These are phyloP conservation scores for Dendrobium huoshanense DNA, from an alignment of 106 monocot genomes.

Conservation along the genomic window DNA sequence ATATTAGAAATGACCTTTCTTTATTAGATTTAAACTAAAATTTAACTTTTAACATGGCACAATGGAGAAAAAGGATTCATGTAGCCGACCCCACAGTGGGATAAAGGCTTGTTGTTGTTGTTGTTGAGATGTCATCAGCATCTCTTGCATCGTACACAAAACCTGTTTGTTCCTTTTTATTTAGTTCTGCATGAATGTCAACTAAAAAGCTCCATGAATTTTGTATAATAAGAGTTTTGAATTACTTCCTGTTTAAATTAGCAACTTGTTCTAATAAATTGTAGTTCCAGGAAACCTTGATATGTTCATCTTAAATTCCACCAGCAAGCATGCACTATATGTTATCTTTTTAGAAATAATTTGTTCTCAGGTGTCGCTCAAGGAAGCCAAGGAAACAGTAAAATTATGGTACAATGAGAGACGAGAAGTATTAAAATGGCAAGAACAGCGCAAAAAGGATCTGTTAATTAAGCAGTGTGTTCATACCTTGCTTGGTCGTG, in stretches of 20 bases:
- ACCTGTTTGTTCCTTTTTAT: not conserved
- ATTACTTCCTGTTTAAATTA: not conserved
- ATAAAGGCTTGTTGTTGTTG: too few relatives aligned
- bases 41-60: too few relatives aligned
- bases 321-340: not conserved
- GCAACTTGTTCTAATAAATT: not conserved
- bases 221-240: not conserved
- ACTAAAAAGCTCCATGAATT: not conserved
- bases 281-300: not conserved
- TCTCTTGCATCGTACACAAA: not conserved
- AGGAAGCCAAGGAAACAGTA: slow-evolving; percentile 83
- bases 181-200: not conserved
- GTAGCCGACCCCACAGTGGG: too few relatives aligned
- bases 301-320: not conserved
- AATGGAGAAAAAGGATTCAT: too few relatives aligned
- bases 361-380: slow-evolving; percentile 57
- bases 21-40: too few relatives aligned
- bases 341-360: slow-evolving; percentile 2
- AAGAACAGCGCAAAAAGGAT: slow-evolving; percentile 58
- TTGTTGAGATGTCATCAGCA: not conserved
- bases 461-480: slow-evolving; percentile 37
- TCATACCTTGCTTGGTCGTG: slow-evolving; percentile 71
- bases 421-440: slow-evolving; percentile 75
- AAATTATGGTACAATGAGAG: slow-evolving; percentile 85
- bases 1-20: too few relatives aligned